Percentiles rank a stretch among this genome's conserved stretches.
These are phyloP conservation scores for Chaetomium sp. DNA, from an alignment of 2,329 filamentous ascomycete species.

Conservation along the genomic window DNA sequence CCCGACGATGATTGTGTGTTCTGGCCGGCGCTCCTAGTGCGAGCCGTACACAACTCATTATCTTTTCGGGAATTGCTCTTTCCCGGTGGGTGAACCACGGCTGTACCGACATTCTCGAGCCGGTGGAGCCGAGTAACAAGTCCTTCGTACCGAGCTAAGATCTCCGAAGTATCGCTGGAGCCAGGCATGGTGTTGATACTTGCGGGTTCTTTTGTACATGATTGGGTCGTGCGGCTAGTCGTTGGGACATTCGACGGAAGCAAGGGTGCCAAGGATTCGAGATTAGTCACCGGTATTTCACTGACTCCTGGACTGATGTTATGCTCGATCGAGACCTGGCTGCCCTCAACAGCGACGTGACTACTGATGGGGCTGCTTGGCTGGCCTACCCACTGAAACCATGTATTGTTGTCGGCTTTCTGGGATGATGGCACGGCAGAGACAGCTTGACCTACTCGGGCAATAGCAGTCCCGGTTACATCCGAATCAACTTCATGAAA, in stretches of 20 bases:
- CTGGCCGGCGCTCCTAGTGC: too few relatives aligned
- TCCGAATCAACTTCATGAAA: conserved; percentile 14
- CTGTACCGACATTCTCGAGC: not conserved
- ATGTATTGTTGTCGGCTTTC: conserved; percentile 23
- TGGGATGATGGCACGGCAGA: conserved; percentile 19
- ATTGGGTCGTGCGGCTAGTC: too few relatives aligned
- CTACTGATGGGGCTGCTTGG: conserved; percentile 13
- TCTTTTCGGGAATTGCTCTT: not conserved
- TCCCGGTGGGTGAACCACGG: not conserved
- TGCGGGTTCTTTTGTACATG: not conserved
- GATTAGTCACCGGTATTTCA: conserved; percentile 4
- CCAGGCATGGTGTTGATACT: not conserved
- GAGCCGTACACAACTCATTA: not conserved
- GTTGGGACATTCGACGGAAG: not conserved
- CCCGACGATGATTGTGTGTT: too few relatives aligned
- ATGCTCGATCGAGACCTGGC: not conserved
- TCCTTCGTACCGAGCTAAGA: conserved; percentile 14
- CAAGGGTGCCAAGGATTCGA: not conserved
- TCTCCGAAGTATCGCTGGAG: conserved; percentile 15
- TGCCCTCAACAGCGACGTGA: conserved; percentile 9
- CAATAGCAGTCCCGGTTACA: conserved; percentile 21
- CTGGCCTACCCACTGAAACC: conserved; percentile 21
- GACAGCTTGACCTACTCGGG: conserved; percentile 19
- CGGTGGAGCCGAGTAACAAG: conserved; percentile 7
- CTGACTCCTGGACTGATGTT: conserved; percentile 21